These are phyloP conservation scores for Morella rubra DNA, from an alignment of 306 rosid genomes.

Conservation along the genomic window DNA sequence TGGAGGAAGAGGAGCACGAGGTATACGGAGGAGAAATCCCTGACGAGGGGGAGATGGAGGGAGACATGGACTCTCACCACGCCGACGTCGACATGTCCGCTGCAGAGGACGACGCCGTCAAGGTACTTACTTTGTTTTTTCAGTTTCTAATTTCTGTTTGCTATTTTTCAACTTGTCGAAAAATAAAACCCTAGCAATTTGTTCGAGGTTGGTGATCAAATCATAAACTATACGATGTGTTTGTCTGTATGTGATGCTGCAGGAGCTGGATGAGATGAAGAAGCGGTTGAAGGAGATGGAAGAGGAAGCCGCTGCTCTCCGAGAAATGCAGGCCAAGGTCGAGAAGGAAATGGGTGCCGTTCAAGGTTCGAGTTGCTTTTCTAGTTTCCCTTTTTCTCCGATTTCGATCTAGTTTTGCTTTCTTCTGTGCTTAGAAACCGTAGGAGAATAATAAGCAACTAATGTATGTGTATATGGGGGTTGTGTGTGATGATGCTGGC, in stretches of 20 bases:
- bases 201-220: not conserved
- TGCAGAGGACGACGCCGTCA: constrained; percentile 75
- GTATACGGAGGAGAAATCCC: constrained; percentile 98
- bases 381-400: not conserved
- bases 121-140: constrained; percentile 38
- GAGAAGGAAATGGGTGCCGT: constrained; percentile 94
- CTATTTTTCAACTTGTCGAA: not conserved
- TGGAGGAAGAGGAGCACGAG: constrained; percentile 97
- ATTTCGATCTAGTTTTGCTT: not conserved
- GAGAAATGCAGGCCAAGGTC: constrained; percentile 96
- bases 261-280: constrained; percentile 95
- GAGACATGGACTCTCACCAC: constrained; percentile 43
- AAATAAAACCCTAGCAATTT: constrained; percentile 10
- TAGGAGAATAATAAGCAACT: not conserved
- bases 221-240: not conserved
- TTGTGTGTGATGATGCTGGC: not conserved
- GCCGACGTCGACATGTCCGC: constrained; percentile 75
- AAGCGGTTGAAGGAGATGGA: constrained; percentile 91
- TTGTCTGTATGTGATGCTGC: not conserved
- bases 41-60: constrained; percentile 74
- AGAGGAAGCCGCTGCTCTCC: constrained; percentile 95
- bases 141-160: not conserved
- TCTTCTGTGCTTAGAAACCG: not conserved
- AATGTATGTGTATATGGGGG: not conserved
- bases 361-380: constrained; percentile 51